Base-by-base conservation (phyloP, 2,329 filamentous ascomycete genomes). In the Fusarium continuum region DNA sequence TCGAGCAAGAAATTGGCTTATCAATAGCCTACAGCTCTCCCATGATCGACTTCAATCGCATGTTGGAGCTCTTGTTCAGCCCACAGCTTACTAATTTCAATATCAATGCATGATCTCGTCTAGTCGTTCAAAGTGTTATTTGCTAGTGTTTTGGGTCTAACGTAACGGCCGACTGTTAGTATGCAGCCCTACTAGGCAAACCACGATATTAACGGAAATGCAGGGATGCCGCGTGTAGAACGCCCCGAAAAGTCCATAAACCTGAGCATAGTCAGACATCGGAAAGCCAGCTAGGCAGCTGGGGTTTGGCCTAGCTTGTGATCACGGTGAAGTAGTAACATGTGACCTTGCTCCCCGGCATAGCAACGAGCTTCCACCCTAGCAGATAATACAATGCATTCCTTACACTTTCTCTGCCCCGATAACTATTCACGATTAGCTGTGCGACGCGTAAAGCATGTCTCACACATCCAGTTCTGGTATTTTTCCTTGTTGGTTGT, bases 341-440 rank as follows among this genome's bases (percentile, higher is more conserved):
- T n/a, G n/a, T n/a, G n/a, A n/a, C n/a, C n/a, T n/a, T n/a, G n/a
- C n/a, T n/a, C n/a, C n/a, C n/a, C n/a, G n/a, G n/a, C n/a, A n/a
- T n/a, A n/a, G n/a, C n/a, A n/a, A n/a, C n/a, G n/a, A n/a, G n/a
- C n/a, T n/a, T n/a, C n/a, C n/a, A n/a, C n/a, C n/a, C n/a, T n/a
- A n/a, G n/a, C n/a, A n/a, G n/a, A n/a, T n/a, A n/a, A n/a, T n/a
- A n/a, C n/a, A n/a, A n/a, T n/a, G n/a, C n/a, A n/a, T n/a, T n/a
- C 3, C 19, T 6, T 22, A 10, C 16, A 9, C 26, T 13, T 29
- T 16, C 6, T 2, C 4, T 5, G 2, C 4, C 8, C 5, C 6
- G n/a, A 1, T 14, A 13, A 3, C 4, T 6, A 19, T 11, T 0
- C 4, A n/a, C 4, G 11, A 9, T 32, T 19, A 8, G 6, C 2